Base-by-base conservation (phyloP, 306 rosid genomes). In the Inga laurina region DNA sequence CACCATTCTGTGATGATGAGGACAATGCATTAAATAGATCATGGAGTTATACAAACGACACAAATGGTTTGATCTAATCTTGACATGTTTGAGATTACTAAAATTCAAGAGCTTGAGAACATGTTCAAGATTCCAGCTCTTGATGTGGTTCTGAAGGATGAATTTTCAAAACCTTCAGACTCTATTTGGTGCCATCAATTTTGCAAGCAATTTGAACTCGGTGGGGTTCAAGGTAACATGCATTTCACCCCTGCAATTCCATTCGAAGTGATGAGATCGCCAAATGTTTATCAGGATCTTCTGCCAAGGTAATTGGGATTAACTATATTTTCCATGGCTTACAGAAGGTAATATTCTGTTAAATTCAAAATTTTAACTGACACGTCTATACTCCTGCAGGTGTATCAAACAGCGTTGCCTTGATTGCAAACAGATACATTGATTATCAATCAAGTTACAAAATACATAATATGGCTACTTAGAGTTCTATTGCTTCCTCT, bases 251-350 rank as follows among this genome's bases (percentile, higher is more conserved):
- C 95, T 80, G 92, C 92, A 79, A 92, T 88, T 82, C 97, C 99
- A 32, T 96, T 96, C 87, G 91, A 88, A 83, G 87, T 96, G 72
- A 90, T 96, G 97, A 87, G 78, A 78, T 88, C 94, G 71, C 99
- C 99, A 34, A 87, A 79, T 77, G 86, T 96, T 76, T 96, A 96
- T 87, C 99, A 94, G 68, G 97, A 94, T 83, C 90, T 94, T 75
- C 88, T 96, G 95, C 98, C 86, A 92, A 90, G 98, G 99, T 96
- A 83, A 78, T 72, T 86, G 70, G 56, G 66, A 46, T 24, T 70
- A 49, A 49, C 27, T 81, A 72, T 82, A 79, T 46, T 21, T 74
- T 4, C 27, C 41, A 46, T 39, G 44, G 72, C 51, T 66, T 61
- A 34, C 37, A n/a, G 9, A 18, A 39, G 46, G 12, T 59, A 56